Percentiles rank a stretch among this genome's conserved stretches.
These are phyloP conservation scores for Claviceps purpurea DNA, from an alignment of 2,329 filamentous ascomycete genomes.

Conservation along the genomic window DNA sequence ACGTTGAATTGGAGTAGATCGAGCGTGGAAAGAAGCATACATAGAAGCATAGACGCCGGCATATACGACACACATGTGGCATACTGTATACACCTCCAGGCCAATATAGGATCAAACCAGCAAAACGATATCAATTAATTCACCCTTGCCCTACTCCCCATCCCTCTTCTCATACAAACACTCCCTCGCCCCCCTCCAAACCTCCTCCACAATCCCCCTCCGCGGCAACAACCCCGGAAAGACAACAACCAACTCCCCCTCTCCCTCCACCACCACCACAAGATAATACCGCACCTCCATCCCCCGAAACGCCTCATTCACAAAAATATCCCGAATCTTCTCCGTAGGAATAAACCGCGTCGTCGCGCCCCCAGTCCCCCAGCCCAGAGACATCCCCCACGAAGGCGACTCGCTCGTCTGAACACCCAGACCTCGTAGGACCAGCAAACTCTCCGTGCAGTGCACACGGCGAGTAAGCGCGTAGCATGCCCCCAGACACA, in stretches of 20 bases:
- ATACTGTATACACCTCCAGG: too few relatives aligned
- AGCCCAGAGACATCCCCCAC: slow-evolving; percentile 42
- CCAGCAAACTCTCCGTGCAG: slow-evolving; percentile 70
- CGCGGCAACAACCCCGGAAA: slow-evolving; percentile 72
- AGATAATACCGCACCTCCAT: slow-evolving; percentile 87
- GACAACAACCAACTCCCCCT: slow-evolving; percentile 83
- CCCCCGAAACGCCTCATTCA: slow-evolving; percentile 88
- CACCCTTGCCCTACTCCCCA: background rate
- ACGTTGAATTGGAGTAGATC: slow-evolving; percentile 3
- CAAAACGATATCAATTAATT: too few relatives aligned
- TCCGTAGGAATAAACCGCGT: slow-evolving; percentile 71
- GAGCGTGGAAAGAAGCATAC: background rate
- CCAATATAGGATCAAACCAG: too few relatives aligned
- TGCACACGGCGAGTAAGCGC: slow-evolving; percentile 27
- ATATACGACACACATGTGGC: too few relatives aligned
- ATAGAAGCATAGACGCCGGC: too few relatives aligned
- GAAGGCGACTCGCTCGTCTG: slow-evolving; percentile 58
- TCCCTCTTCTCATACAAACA: slow-evolving; percentile 55
- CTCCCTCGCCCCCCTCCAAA: slow-evolving; percentile 74
- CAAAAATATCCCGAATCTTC: slow-evolving; percentile 82
- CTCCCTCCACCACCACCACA: slow-evolving; percentile 77
- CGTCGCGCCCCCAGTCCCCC: slow-evolving; percentile 13
- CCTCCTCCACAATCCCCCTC: slow-evolving; percentile 63
- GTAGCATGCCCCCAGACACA: slow-evolving; percentile 26
- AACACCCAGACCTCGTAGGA: slow-evolving; percentile 78